Evolutionary conservation across 257 asterid species (phyloP).

Genomic region (Solanum piurae): DNA sequence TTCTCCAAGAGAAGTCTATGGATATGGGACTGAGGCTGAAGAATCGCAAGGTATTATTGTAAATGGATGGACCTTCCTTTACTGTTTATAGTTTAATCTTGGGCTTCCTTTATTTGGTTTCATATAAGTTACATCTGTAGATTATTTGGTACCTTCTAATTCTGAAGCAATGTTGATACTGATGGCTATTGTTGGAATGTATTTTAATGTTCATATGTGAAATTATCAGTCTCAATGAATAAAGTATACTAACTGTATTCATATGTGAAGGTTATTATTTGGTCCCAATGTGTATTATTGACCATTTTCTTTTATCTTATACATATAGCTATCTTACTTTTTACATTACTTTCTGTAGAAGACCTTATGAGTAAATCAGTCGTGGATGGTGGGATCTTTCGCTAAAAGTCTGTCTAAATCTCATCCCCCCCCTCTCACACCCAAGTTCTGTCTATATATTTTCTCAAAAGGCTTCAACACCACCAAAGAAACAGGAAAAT

Average conservation of each 20-base stretch:
- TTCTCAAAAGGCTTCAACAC: not conserved
- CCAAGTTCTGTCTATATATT: not conserved
- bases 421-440: not conserved
- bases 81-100: not conserved
- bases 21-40: constrained; percentile 98
- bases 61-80: not conserved
- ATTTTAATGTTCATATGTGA: not conserved
- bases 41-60: constrained; percentile 75
- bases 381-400: not conserved
- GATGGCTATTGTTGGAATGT: not conserved
- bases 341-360: not conserved
- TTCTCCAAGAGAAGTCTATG: constrained; percentile 97
- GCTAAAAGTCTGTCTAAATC: not conserved
- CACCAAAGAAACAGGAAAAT: not conserved
- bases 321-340: not conserved
- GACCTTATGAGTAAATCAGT: not conserved
- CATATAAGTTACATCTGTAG: not conserved
- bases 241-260: not conserved
- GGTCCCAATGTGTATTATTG: not conserved
- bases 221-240: not conserved
- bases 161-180: not conserved
- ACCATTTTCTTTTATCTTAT: not conserved
- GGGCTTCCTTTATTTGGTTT: not conserved
- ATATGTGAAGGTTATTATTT: not conserved
- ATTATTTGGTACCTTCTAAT: not conserved